phyloP scores from a whole-genome alignment of 1,139 yeast genomes.

The Saccharomyces uvarum region DNA sequence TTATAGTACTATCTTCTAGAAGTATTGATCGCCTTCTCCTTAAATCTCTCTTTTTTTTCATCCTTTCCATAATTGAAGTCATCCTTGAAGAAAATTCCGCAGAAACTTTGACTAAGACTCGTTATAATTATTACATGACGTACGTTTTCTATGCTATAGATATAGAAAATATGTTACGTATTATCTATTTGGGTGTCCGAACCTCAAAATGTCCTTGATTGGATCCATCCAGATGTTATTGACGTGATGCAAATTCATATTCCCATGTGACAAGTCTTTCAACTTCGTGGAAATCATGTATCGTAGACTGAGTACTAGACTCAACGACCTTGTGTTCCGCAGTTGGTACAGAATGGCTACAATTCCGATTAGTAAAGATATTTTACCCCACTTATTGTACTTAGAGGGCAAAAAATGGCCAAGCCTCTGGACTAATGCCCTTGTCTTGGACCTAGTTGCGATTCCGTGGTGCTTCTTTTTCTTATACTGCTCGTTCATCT shows the following conservation, averaged over 20 bases:
- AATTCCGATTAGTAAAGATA: conserved; percentile 11
- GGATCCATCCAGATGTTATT: conserved; percentile 14
- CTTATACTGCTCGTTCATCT: neutral
- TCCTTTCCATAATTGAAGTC: neutral
- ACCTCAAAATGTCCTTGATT: neutral
- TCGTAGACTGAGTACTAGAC: neutral
- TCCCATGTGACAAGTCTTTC: neutral
- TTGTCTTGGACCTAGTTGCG: neutral
- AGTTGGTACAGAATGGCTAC: conserved; percentile 9
- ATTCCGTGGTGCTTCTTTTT: neutral
- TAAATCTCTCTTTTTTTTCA: neutral
- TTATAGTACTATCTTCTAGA: neutral
- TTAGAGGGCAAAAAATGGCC: neutral
- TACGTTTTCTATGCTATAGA: neutral
- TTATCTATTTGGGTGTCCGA: neutral
- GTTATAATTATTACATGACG: neutral
- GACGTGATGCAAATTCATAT: neutral
- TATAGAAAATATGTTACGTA: neutral
- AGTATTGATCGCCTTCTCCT: neutral
- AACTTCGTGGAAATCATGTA: neutral
- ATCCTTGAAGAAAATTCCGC: neutral
- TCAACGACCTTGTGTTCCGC: conserved; percentile 6
- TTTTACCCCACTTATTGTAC: conserved; percentile 2
- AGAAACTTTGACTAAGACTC: neutral
- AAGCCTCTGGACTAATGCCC: neutral